These are phyloP conservation scores for Senecio squalidus DNA, from an alignment of 140 eudicot species.

Conservation along the genomic window DNA sequence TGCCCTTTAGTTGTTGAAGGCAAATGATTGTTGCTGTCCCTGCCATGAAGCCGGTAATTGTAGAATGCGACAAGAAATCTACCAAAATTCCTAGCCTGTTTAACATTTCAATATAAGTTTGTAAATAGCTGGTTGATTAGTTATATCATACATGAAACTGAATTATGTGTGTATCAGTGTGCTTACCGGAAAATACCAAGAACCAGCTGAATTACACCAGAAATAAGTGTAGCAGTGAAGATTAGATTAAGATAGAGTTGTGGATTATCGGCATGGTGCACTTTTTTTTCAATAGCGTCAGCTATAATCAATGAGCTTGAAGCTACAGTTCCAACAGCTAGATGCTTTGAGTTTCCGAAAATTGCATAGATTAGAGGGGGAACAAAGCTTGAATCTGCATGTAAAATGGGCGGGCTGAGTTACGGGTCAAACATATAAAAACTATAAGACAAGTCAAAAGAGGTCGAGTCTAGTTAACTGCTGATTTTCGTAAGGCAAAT, in stretches of 20 bases:
- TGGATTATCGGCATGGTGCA: slow-evolving; percentile 27
- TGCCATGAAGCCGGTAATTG: slow-evolving; percentile 89
- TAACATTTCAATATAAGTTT: not conserved
- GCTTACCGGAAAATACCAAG: slow-evolving; percentile 72
- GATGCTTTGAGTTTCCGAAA: slow-evolving; percentile 77
- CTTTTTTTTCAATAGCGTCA: slow-evolving; percentile 38
- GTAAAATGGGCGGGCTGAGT: not conserved
- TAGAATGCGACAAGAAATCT: slow-evolving; percentile 88
- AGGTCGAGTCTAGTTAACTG: not conserved
- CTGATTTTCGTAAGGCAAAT: too few relatives aligned
- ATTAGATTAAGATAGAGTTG: slow-evolving; percentile 52
- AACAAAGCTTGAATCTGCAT: slow-evolving; percentile 81
- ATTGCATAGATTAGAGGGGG: slow-evolving; percentile 72
- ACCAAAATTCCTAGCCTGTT: slow-evolving; percentile 81
- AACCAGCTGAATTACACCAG: slow-evolving; percentile 65
- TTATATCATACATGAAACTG: not conserved
- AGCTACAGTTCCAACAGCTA: slow-evolving; percentile 93
- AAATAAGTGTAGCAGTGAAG: slow-evolving; percentile 68
- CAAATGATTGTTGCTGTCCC: slow-evolving; percentile 72
- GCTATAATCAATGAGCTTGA: slow-evolving; percentile 74
- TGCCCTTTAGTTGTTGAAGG: slow-evolving; percentile 79
- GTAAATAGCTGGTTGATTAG: not conserved
- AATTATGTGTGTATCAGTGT: slow-evolving; percentile 2
- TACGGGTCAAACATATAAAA: not conserved
- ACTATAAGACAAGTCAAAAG: not conserved